Conservation (phyloP, 2,329 filamentous ascomycete species). For the Cephalotrichum gorgonifer region DNA sequence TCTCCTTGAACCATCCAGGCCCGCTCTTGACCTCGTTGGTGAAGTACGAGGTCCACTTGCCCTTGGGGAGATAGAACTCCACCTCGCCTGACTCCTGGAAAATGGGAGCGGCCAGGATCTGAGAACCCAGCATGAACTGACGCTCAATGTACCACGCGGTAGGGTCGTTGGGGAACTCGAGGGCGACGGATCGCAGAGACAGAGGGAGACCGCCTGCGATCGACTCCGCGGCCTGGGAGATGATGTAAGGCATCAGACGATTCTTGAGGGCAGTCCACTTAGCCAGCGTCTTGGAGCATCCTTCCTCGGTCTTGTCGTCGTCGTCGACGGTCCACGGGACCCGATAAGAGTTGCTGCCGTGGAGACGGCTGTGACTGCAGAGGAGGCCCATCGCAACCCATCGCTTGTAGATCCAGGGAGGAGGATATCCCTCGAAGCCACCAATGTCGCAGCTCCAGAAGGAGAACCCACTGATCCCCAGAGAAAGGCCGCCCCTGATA, state of each 20-base stretch:
- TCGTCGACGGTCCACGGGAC: constrained; percentile 66
- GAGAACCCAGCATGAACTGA: constrained; percentile 61
- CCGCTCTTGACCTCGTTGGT: constrained; percentile 37
- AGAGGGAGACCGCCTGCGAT: constrained; percentile 45
- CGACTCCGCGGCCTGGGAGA: constrained; percentile 29
- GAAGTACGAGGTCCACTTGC: constrained; percentile 37
- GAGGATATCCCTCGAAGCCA: constrained; percentile 59
- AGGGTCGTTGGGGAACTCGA: constrained; percentile 64
- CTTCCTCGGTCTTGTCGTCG: constrained; percentile 44
- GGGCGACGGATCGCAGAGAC: constrained; percentile 52
- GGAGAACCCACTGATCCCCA: constrained; percentile 53
- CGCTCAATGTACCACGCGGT: constrained; percentile 58
- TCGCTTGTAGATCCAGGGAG: constrained; percentile 62
- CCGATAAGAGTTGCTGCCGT: constrained; percentile 60
- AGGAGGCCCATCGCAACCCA: constrained; percentile 70
- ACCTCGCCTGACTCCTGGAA: constrained; percentile 54
- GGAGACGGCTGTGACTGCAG: constrained; percentile 59
- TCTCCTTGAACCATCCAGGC: constrained; percentile 49
- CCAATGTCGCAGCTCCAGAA: constrained; percentile 65
- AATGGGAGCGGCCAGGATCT: constrained; percentile 52
- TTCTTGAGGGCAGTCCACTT: constrained; percentile 39
- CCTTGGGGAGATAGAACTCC: constrained; percentile 52
- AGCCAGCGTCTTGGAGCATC: constrained; percentile 39
- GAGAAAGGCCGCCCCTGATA: constrained; percentile 52
- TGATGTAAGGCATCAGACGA: constrained; percentile 41